Conservation (phyloP, 176 grass and related monocot genomes). For the Neostapfia colusana region DNA sequence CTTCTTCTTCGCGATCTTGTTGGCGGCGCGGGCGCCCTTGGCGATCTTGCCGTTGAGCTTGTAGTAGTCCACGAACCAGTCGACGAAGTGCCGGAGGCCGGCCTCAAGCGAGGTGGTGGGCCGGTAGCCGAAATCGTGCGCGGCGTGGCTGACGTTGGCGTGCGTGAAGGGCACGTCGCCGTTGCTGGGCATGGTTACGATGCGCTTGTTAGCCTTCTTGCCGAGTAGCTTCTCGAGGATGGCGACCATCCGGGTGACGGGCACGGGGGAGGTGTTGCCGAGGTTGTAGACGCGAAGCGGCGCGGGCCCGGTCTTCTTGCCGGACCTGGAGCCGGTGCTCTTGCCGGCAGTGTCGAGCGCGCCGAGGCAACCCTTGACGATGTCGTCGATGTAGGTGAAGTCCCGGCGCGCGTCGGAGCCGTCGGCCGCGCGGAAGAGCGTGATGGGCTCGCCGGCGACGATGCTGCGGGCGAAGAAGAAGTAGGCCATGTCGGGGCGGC, state of each 20-base stretch:
- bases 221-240: constrained; percentile 83
- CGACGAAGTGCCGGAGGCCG: constrained; percentile 78
- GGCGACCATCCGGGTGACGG: constrained; percentile 78
- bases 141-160: constrained; percentile 87
- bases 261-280: constrained; percentile 89
- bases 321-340: constrained; percentile 66
- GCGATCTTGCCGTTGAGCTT: constrained; percentile 49
- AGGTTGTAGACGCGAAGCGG: constrained; percentile 90
- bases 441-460: constrained; percentile 77
- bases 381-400: constrained; percentile 97
- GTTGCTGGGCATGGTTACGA: constrained; percentile 85
- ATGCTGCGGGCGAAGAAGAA: constrained; percentile 82
- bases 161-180: constrained; percentile 97
- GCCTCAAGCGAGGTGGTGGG: constrained; percentile 79
- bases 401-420: constrained; percentile 72
- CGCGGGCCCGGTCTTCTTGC: constrained; percentile 66
- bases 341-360: constrained; percentile 72
- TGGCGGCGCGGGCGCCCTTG: neutral
- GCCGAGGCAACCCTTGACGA: constrained; percentile 86
- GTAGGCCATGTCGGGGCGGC: constrained; percentile 98
- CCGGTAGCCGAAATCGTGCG: constrained; percentile 77
- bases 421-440: constrained; percentile 63
- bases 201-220: constrained; percentile 89
- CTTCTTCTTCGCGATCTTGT: constrained; percentile 55
- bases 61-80: constrained; percentile 88